Conservation (phyloP, 2,329 filamentous ascomycete species). For the Grosmannia serpens region DNA sequence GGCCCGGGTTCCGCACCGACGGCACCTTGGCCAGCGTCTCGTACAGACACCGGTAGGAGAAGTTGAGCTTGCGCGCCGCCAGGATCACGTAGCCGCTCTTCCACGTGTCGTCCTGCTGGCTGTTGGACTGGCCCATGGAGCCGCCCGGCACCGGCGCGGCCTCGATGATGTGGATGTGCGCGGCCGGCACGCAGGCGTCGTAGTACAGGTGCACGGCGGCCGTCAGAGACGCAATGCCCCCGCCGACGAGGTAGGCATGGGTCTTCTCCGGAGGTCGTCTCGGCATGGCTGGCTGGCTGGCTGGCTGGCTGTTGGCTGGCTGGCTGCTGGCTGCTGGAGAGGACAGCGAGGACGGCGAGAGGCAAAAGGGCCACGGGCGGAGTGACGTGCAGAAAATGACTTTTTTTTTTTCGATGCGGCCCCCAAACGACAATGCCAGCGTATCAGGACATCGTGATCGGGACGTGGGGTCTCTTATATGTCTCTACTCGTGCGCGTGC, state of each 20-base stretch:
- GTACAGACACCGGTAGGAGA: conserved; percentile 18
- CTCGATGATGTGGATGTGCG: conserved; percentile 20
- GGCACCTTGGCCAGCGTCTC: conserved; percentile 17
- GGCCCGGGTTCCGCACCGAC: conserved; percentile 11
- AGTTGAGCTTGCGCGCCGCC: conserved; percentile 19
- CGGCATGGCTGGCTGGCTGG: background rate
- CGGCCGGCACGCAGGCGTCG: conserved; percentile 17
- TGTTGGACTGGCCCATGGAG: conserved; percentile 12
- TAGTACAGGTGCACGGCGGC: conserved; percentile 19
- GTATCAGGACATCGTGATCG: background rate
- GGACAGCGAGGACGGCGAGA: background rate
- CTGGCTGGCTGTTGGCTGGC: too few relatives aligned
- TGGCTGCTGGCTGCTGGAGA: background rate
- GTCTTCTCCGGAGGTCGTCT: conserved; percentile 11
- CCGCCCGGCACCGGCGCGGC: conserved; percentile 13
- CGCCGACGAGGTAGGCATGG: conserved; percentile 19
- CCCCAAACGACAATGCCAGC: background rate
- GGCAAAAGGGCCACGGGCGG: background rate
- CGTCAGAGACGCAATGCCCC: conserved; percentile 19
- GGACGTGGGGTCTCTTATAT: background rate
- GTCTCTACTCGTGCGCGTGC: background rate
- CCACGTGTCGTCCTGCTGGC: conserved; percentile 7
- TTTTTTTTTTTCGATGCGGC: too few relatives aligned
- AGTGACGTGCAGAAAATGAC: background rate
- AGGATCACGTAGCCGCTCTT: conserved; percentile 16